Base-by-base conservation (phyloP, 2,329 filamentous ascomycete genomes). In the Scedosporium boydii region DNA sequence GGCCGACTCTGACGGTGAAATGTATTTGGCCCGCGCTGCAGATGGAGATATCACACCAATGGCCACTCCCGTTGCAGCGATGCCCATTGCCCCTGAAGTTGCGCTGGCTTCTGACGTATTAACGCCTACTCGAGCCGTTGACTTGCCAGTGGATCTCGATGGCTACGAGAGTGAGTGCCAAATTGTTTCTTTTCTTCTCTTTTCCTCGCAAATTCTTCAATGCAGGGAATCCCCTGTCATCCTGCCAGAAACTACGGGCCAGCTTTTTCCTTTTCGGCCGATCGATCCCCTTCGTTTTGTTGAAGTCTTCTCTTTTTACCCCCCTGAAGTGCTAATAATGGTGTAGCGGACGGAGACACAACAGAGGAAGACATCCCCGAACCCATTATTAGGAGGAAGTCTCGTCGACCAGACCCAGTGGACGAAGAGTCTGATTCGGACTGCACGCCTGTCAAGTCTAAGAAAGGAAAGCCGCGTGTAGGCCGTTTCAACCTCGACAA, bases 341-440 rank as follows among this genome's bases (percentile, higher is more conserved):
- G 34, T 63, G 23, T 72, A 84, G 81, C 81, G 69, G 83, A 86
- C 73, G 83, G 83, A 58, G 83, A 86, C 64, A 86, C 83, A 2
- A 86, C 83, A 23, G 83, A 86, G 67, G 83, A 86, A 65, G 83
- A 86, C 63, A 74, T 79, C 26, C 80, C 80, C 12, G 78, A 82
- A 60, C 80, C 78, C 51, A 75, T 77, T 27, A 69, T 79, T 34
- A 74, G 76, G 63, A 81, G 79, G 69, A 83, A 79, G 69, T 77
- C 75, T 65, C 76, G 77, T 61, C 77, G 76, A 44, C 73, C 73
- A 42, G 59, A 61, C 23, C 42, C 59, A 6, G 58, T 51, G 10
- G 58, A 75, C 72, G 23, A 69, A 64, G 79, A 79, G 10, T 82
- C 81, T 0, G 82, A 82, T 62, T 81, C 82, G 38, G 82, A 84